phyloP scores from a whole-genome alignment of 306 rosid genomes.

The Hylodesmum podocarpum region DNA sequence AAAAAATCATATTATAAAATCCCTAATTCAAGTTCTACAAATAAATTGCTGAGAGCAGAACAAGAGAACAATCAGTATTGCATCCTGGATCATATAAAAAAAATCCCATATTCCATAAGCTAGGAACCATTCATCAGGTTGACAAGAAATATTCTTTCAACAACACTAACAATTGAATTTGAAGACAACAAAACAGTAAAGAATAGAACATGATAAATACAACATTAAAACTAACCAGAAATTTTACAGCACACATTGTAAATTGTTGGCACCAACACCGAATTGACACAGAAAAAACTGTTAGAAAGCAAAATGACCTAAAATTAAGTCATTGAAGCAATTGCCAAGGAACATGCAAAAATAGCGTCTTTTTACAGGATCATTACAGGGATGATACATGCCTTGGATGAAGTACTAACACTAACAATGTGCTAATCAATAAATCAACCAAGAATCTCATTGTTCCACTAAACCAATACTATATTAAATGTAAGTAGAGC shows the following conservation, averaged over 20 bases:
- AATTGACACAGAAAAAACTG: background rate
- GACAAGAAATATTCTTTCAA: background rate
- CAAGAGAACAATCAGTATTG: background rate
- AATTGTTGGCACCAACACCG: constrained; percentile 2
- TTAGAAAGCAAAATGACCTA: background rate
- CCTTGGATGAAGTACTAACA: background rate
- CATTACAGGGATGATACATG: background rate
- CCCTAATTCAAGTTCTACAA: background rate
- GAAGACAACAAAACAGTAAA: background rate
- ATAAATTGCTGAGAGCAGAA: background rate
- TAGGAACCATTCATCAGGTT: background rate
- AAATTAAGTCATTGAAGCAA: background rate
- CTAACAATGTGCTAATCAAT: background rate
- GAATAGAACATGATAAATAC: background rate
- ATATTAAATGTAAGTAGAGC: background rate
- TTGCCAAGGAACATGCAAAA: background rate
- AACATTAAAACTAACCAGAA: background rate
- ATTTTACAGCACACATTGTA: background rate
- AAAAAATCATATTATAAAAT: background rate
- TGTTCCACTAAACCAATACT: background rate
- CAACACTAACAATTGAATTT: background rate
- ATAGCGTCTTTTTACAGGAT: background rate
- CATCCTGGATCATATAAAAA: background rate
- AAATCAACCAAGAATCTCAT: background rate
- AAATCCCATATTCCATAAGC: background rate